phyloP scores from a whole-genome alignment of 2,329 filamentous ascomycete species.

The Truncatella angustata region DNA sequence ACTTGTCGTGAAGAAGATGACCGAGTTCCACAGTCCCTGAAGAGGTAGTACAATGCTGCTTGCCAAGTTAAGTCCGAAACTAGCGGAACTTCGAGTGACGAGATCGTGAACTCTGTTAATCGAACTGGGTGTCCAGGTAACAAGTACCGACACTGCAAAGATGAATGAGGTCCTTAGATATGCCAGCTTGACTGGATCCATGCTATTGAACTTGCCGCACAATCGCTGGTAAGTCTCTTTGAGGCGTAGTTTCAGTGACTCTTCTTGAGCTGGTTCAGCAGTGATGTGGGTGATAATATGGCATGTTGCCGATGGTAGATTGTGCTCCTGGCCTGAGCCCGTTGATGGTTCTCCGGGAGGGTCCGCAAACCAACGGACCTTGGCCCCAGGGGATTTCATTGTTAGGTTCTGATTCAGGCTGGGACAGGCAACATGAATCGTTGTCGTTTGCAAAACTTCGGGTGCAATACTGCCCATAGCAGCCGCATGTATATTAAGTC shows the following conservation, averaged over 20 bases:
- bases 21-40: conserved; percentile 77
- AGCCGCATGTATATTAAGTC: conserved; percentile 28
- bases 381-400: conserved; percentile 9
- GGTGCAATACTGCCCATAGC: conserved; percentile 30
- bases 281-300: conserved; percentile 29
- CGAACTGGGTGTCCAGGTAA: conserved; percentile 65
- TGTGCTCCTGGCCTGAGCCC: neutral
- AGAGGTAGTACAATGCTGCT: conserved; percentile 72
- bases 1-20: conserved; percentile 73
- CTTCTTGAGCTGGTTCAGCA: conserved; percentile 20
- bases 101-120: conserved; percentile 74
- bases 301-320: conserved; percentile 16
- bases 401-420: conserved; percentile 11
- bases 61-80: conserved; percentile 66
- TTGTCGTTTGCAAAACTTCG: conserved; percentile 29
- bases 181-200: conserved; percentile 59
- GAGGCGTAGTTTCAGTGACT: conserved; percentile 13
- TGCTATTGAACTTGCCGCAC: conserved; percentile 32
- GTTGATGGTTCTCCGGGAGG: conserved; percentile 21
- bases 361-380: conserved; percentile 27
- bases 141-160: conserved; percentile 58
- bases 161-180: conserved; percentile 61
- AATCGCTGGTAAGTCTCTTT: conserved; percentile 20
- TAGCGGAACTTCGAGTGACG: conserved; percentile 46
- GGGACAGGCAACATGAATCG: conserved; percentile 22